phyloP scores from a whole-genome alignment of 768 basidiomycete genomes.

The Suillus sp. region DNA sequence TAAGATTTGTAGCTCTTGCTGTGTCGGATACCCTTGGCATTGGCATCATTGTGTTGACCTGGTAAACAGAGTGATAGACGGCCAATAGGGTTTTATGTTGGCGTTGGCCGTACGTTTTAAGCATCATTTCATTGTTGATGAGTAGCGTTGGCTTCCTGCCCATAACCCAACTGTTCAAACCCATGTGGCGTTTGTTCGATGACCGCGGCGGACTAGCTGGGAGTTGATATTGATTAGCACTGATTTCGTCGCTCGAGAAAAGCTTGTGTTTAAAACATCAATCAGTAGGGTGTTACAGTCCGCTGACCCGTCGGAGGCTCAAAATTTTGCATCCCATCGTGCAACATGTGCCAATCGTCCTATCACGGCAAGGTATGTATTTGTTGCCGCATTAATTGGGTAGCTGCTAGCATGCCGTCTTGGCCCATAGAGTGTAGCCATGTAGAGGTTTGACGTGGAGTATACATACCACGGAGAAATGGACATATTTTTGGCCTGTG shows the following conservation, averaged over 20 bases:
- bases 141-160: not conserved
- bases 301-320: not conserved
- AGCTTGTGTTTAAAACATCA: not conserved
- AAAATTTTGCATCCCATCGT: not conserved
- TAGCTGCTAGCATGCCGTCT: not conserved
- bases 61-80: not conserved
- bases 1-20: not conserved
- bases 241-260: not conserved
- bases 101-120: not conserved
- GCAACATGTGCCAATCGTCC: not conserved
- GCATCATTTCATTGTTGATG: not conserved
- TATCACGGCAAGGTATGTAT: not conserved
- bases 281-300: not conserved
- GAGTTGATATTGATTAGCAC: not conserved
- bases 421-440: not conserved
- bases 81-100: not conserved
- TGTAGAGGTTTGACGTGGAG: no score
- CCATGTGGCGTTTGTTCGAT: not conserved
- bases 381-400: not conserved
- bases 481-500: not conserved
- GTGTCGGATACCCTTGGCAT: not conserved
- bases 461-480: not conserved
- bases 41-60: not conserved
- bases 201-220: not conserved
- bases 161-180: not conserved